phyloP scores from a whole-genome alignment of 257 asterid species.

The Rubia yunnanensis region DNA sequence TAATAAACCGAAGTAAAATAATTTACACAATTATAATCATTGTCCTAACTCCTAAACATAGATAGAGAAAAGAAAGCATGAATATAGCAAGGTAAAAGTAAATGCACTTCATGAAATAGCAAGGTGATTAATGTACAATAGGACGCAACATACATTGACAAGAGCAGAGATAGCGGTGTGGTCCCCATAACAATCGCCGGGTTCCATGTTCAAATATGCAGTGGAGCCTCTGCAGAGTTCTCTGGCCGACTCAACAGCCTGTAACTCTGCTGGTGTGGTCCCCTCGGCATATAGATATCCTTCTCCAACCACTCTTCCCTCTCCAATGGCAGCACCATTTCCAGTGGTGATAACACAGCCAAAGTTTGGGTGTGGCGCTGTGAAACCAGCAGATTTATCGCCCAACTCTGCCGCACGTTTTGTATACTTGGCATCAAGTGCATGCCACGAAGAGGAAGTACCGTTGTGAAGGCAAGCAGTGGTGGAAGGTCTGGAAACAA shows the following conservation, averaged over 20 bases:
- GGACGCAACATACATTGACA: slow-evolving; percentile 37
- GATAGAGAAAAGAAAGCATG: too few species aligned
- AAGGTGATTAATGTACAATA: background rate
- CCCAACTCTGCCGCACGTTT: slow-evolving; percentile 89
- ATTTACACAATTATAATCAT: background rate
- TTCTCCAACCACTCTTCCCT: slow-evolving; percentile 59
- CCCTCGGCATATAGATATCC: slow-evolving; percentile 87
- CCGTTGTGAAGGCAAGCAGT: slow-evolving; percentile 10
- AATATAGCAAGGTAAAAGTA: background rate
- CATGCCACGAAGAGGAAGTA: slow-evolving; percentile 24
- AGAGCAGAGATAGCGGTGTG: slow-evolving; percentile 57
- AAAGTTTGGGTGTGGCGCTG: slow-evolving; percentile 93
- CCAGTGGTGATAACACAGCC: slow-evolving; percentile 67
- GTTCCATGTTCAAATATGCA: slow-evolving; percentile 94
- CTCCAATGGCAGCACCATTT: slow-evolving; percentile 18
- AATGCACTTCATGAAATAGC: background rate
- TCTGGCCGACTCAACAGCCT: slow-evolving; percentile 73
- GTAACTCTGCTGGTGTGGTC: slow-evolving; percentile 70
- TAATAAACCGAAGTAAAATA: background rate
- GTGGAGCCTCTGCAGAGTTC: slow-evolving; percentile 69
- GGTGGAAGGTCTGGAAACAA: background rate
- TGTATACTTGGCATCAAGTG: slow-evolving; percentile 50
- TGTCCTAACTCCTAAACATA: background rate
- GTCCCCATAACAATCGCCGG: slow-evolving; percentile 65
- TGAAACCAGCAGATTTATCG: slow-evolving; percentile 78